Evolutionary conservation across 2,329 filamentous ascomycete species (phyloP).

Genomic region (Juglanconis sp.): DNA sequence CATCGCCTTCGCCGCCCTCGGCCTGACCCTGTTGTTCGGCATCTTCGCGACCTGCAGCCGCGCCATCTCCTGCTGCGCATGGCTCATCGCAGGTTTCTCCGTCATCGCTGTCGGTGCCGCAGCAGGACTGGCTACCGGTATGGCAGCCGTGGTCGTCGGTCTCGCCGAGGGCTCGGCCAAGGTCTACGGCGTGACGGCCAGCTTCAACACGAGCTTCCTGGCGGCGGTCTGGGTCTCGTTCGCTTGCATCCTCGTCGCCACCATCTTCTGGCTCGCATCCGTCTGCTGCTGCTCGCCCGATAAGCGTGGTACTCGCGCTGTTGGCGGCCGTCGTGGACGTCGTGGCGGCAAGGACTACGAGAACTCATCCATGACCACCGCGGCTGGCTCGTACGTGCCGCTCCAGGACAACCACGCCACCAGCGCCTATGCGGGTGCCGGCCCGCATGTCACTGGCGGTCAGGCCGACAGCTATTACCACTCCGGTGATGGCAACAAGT

Average conservation of each 20-base stretch:
- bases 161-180: slow-evolving; percentile 65
- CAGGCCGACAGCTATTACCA: slow-evolving; percentile 25
- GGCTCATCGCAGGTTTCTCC: slow-evolving; percentile 67
- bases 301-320: slow-evolving; percentile 28
- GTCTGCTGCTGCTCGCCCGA: slow-evolving; percentile 85
- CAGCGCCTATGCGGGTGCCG: slow-evolving; percentile 29
- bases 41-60: slow-evolving; percentile 81
- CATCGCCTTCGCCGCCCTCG: slow-evolving; percentile 67
- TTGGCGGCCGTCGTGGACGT: slow-evolving; percentile 10
- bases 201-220: slow-evolving; percentile 68
- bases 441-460: slow-evolving; percentile 31
- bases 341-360: slow-evolving; percentile 36
- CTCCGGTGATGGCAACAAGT: background rate
- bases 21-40: slow-evolving; percentile 71
- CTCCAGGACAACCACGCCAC: slow-evolving; percentile 37
- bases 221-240: slow-evolving; percentile 74
- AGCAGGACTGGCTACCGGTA: slow-evolving; percentile 70
- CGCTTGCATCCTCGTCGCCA: slow-evolving; percentile 70
- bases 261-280: slow-evolving; percentile 87
- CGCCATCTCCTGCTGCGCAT: slow-evolving; percentile 77
- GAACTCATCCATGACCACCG: slow-evolving; percentile 44
- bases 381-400: slow-evolving; percentile 39
- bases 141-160: slow-evolving; percentile 67
- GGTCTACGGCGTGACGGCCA: slow-evolving; percentile 66
- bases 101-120: slow-evolving; percentile 54